A percentile compares a stretch with the other conserved stretches of the same genome.
Evolutionary conservation across 2,329 filamentous ascomycete species (phyloP).

Genomic region (Septoria linicola): DNA sequence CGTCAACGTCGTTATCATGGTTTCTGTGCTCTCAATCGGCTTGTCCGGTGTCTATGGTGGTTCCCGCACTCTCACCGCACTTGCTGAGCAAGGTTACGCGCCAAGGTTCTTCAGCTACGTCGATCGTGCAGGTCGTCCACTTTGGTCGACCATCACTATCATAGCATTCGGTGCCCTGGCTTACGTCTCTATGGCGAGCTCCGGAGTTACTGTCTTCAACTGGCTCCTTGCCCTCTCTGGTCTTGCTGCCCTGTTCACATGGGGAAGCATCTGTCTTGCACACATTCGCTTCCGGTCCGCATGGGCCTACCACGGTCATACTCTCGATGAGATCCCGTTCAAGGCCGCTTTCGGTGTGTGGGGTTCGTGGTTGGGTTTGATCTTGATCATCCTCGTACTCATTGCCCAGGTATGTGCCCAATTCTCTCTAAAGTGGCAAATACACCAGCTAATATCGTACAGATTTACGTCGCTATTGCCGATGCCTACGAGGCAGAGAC

Average conservation of each 20-base stretch:
- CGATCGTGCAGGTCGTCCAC: slow-evolving; percentile 60
- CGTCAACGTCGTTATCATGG: slow-evolving; percentile 92
- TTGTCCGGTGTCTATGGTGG: slow-evolving; percentile 82
- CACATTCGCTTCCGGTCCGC: slow-evolving; percentile 65
- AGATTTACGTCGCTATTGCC: slow-evolving; percentile 52
- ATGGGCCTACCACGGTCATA: slow-evolving; percentile 61
- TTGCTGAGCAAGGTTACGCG: slow-evolving; percentile 72
- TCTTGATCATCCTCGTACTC: slow-evolving; percentile 73
- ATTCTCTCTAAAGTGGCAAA: background rate
- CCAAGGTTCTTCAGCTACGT: slow-evolving; percentile 60
- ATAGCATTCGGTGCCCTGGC: slow-evolving; percentile 58
- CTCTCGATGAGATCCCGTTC: slow-evolving; percentile 77
- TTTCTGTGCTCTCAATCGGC: slow-evolving; percentile 77
- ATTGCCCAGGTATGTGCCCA: slow-evolving; percentile 58
- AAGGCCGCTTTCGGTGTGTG: slow-evolving; percentile 72
- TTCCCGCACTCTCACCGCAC: slow-evolving; percentile 81
- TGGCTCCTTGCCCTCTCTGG: slow-evolving; percentile 72
- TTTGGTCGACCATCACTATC: slow-evolving; percentile 50
- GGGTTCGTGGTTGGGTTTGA: slow-evolving; percentile 78
- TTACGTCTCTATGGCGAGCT: slow-evolving; percentile 55
- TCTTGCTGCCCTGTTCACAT: slow-evolving; percentile 72
- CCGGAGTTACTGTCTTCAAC: slow-evolving; percentile 53
- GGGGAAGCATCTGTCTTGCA: slow-evolving; percentile 65
- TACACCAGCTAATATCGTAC: background rate
- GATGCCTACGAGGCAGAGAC: slow-evolving; percentile 26